Percentiles rank a stretch among this genome's conserved stretches.
phyloP scores from a whole-genome alignment of 257 asterid genomes.

The Plantago major region DNA sequence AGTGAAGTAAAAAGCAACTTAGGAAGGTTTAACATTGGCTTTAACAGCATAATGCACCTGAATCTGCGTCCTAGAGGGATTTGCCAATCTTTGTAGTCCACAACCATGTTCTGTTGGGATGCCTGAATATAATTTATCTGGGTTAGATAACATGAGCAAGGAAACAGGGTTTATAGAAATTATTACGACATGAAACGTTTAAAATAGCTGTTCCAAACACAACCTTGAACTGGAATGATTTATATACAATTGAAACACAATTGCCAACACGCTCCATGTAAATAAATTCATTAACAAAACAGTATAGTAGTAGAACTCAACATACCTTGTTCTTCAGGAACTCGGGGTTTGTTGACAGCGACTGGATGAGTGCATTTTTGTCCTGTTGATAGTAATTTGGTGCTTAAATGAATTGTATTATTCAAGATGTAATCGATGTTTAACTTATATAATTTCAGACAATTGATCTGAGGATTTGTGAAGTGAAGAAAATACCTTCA shows the following conservation, averaged over 20 bases:
- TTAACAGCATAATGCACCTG: constrained; percentile 52
- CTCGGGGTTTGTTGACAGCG: constrained; percentile 93
- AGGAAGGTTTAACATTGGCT: constrained; percentile 1
- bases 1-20: background rate
- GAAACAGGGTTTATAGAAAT: constrained; percentile 6
- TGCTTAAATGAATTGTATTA: background rate
- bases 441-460: background rate
- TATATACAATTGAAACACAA: too few relatives aligned
- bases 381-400: constrained; percentile 48
- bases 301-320: constrained; percentile 3
- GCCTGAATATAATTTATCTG: constrained; percentile 41
- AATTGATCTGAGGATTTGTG: background rate
- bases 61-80: constrained; percentile 96
- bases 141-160: constrained; percentile 12
- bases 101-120: constrained; percentile 71
- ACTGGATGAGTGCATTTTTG: constrained; percentile 70
- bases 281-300: constrained; percentile 4
- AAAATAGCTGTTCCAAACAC: background rate
- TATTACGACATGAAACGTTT: constrained; percentile 8
- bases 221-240: too few relatives aligned
- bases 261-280: background rate
- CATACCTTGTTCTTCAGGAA: constrained; percentile 77
- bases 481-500: constrained; percentile 55
- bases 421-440: background rate
- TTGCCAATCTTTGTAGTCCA: constrained; percentile 99